Conservation (phyloP, 129 eudicot genomes). For the Helianthus tuberosus region DNA sequence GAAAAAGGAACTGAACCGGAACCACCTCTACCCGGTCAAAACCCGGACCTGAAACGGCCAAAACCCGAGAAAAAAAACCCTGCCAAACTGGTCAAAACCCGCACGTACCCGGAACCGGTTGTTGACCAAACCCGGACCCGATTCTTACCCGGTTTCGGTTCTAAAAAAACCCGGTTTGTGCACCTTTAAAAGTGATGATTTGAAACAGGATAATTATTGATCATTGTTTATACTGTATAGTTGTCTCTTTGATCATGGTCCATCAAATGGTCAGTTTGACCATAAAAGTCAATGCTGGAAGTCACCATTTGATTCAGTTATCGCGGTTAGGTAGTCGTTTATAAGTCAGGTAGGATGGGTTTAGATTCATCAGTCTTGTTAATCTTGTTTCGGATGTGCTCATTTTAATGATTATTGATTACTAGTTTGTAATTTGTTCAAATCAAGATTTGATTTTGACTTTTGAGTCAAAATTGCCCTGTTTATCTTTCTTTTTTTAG, state of each 20-base stretch:
- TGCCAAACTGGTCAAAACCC: too few species aligned
- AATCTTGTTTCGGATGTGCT: not conserved
- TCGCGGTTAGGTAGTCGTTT: not conserved
- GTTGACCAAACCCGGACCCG: too few species aligned
- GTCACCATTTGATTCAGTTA: not conserved
- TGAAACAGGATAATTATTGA: not conserved
- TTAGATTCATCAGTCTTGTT: not conserved
- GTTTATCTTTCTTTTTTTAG: not conserved
- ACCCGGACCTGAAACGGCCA: too few species aligned
- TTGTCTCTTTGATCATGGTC: slow-evolving; percentile 20
- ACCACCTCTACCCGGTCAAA: too few species aligned
- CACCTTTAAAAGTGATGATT: not conserved
- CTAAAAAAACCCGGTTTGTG: too few species aligned
- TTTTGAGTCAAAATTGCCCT: not conserved
- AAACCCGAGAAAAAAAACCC: too few species aligned
- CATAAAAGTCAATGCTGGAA: slow-evolving; percentile 13
- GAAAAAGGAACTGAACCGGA: too few species aligned
- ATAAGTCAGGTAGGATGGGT: not conserved
- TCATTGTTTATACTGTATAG: not conserved
- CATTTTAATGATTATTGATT: not conserved
- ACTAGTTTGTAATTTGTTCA: not conserved
- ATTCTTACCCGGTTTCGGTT: too few species aligned
- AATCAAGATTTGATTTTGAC: not conserved
- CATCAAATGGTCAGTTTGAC: slow-evolving; percentile 27
- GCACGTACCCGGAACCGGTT: too few species aligned